These are phyloP conservation scores for Podospora conica DNA, from an alignment of 495 filamentous ascomycete species.

Conservation along the genomic window DNA sequence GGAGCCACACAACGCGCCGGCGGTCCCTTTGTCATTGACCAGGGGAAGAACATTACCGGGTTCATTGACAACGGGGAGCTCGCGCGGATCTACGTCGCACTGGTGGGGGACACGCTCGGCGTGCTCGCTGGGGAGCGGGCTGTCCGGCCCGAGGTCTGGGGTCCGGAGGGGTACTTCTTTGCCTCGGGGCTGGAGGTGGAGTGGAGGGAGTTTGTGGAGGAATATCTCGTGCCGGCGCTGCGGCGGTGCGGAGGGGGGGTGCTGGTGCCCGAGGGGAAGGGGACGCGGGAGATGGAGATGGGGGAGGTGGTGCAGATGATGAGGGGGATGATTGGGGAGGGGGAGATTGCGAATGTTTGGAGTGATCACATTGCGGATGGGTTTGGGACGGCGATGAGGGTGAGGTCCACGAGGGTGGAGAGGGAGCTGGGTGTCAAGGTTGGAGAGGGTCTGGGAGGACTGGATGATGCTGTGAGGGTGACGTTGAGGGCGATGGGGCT, in stretches of 20 bases:
- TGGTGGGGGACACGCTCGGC: conserved; percentile 2
- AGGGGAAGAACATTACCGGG: conserved; percentile 5
- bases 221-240: not conserved
- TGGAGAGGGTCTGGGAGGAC: not conserved
- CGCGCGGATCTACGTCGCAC: conserved; percentile 8
- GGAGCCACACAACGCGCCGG: not conserved
- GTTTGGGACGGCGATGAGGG: conserved; percentile 10
- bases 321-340: not conserved
- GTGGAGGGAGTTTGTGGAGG: conserved; percentile 5
- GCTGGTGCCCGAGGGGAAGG: not conserved
- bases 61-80: conserved; percentile 12
- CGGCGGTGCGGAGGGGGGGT: not conserved
- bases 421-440: not conserved
- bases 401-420: conserved; percentile 4
- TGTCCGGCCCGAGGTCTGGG: conserved; percentile 3
- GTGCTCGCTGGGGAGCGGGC: not conserved
- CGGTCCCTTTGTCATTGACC: not conserved
- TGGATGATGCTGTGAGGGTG: conserved; percentile 5
- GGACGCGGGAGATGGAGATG: not conserved
- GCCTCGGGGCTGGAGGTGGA: conserved; percentile 2
- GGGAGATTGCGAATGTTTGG: not conserved
- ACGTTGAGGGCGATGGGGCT: not conserved
- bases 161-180: conserved; percentile 9
- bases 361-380: conserved; percentile 14
- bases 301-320: conserved; percentile 4